Conservation (phyloP, 2,329 filamentous ascomycete genomes). For the Cladobotryum mycophilum region DNA sequence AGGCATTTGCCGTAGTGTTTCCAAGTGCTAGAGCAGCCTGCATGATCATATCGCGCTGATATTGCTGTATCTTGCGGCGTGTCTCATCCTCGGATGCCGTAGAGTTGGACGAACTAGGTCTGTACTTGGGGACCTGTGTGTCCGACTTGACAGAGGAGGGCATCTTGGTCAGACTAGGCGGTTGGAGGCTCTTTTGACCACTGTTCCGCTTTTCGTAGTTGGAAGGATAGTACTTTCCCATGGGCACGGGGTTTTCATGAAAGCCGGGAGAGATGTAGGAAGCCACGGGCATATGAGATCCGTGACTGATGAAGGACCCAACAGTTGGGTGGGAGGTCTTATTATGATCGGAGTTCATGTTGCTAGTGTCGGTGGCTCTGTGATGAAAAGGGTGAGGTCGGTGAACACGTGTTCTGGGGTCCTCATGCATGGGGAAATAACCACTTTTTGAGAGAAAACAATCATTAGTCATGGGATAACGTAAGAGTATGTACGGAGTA, state of each 20-base stretch:
- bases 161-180: slow-evolving; percentile 11
- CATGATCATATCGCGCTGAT: slow-evolving; percentile 55
- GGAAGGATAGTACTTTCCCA: slow-evolving; percentile 59
- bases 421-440: slow-evolving; percentile 56
- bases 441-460: slow-evolving; percentile 33
- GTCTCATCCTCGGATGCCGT: slow-evolving; percentile 34
- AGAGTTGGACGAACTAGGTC: slow-evolving; percentile 6
- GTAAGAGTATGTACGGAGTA: too few relatives aligned
- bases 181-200: slow-evolving; percentile 14
- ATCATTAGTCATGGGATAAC: too few relatives aligned
- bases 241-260: slow-evolving; percentile 41
- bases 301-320: slow-evolving; percentile 16
- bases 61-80: slow-evolving; percentile 48
- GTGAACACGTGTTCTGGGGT: slow-evolving; percentile 40
- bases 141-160: slow-evolving; percentile 31
- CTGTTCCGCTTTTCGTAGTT: slow-evolving; percentile 44
- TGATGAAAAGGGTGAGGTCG: slow-evolving; percentile 47
- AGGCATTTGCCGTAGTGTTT: slow-evolving; percentile 19
- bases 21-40: slow-evolving; percentile 44
- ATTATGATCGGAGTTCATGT: slow-evolving; percentile 20
- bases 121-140: slow-evolving; percentile 23
- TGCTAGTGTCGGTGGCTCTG: slow-evolving; percentile 22
- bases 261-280: slow-evolving; percentile 47
- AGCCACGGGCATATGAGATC: slow-evolving; percentile 39
- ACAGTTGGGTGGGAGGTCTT: slow-evolving; percentile 14